Conservation (phyloP, 2,329 filamentous ascomycete genomes). For the Huntiella moniliformis region DNA sequence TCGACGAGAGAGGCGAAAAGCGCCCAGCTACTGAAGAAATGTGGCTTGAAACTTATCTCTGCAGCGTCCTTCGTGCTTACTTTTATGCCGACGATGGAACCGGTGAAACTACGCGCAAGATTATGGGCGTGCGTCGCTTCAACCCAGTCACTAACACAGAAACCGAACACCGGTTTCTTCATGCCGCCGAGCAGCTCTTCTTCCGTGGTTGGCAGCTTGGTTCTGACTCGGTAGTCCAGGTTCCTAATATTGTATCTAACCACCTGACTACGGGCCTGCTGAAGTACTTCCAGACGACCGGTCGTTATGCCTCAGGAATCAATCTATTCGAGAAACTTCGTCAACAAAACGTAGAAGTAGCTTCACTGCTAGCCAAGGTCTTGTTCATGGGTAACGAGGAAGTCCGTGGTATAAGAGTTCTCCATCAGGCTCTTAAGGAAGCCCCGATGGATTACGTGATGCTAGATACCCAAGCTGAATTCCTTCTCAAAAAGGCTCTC, state of each 20-base stretch:
- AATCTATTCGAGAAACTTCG: conserved; percentile 95
- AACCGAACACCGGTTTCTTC: conserved; percentile 86
- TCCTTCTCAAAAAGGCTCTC: conserved; percentile 67
- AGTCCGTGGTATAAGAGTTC: conserved; percentile 75
- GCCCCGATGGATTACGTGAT: conserved; percentile 96
- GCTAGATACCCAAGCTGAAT: conserved; percentile 83
- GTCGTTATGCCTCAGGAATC: conserved; percentile 83
- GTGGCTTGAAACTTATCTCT: conserved; percentile 95
- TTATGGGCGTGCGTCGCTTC: conserved; percentile 90
- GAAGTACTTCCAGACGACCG: conserved; percentile 88
- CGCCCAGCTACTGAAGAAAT: conserved; percentile 80
- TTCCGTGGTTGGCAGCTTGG: conserved; percentile 91
- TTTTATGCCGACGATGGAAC: conserved; percentile 92
- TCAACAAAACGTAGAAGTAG: conserved; percentile 78
- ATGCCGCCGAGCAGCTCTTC: conserved; percentile 85
- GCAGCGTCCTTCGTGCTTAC: conserved; percentile 83
- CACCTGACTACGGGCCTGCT: conserved; percentile 86
- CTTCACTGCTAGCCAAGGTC: conserved; percentile 76
- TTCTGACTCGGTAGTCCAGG: conserved; percentile 91
- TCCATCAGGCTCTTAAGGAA: conserved; percentile 77
- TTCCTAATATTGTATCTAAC: conserved; percentile 91
- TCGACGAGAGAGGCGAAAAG: conserved; percentile 92
- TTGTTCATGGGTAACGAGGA: conserved; percentile 92
- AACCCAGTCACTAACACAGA: conserved; percentile 98
- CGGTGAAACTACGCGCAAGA: conserved; percentile 86